A percentile compares a stretch with the other conserved stretches of the same genome.
Conservation (phyloP, 306 rosid genomes). For the Cicer pinnatifidum region DNA sequence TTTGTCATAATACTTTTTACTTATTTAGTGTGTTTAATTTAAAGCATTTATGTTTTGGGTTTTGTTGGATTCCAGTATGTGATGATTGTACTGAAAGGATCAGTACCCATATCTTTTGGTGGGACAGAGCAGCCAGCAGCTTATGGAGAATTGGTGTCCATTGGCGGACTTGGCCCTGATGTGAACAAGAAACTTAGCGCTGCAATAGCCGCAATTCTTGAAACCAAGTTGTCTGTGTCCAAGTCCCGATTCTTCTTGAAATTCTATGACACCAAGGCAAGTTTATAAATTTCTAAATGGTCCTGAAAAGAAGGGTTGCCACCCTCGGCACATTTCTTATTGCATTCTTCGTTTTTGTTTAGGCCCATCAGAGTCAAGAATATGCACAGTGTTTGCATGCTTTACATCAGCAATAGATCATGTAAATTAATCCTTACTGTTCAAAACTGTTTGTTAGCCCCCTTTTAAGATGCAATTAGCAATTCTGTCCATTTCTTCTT, state of each 20-base stretch:
- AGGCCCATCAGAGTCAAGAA: conserved; percentile 81
- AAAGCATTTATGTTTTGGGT: neutral
- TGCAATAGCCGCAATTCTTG: conserved; percentile 74
- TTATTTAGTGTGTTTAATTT: conserved; percentile 2
- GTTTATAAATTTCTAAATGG: conserved; percentile 44
- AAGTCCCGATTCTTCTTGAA: conserved; percentile 81
- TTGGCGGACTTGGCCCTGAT: conserved; percentile 84
- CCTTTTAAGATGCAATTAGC: conserved; percentile 28
- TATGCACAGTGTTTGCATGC: conserved; percentile 87
- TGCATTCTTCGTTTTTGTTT: conserved; percentile 75
- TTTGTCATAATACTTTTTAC: neutral
- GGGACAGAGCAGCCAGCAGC: conserved; percentile 94
- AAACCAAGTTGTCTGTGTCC: conserved; percentile 87
- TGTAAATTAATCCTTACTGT: conserved; percentile 62
- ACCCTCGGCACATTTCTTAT: conserved; percentile 52
- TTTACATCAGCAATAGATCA: conserved; percentile 89
- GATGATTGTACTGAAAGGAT: conserved; percentile 94
- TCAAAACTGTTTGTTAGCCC: conserved; percentile 46
- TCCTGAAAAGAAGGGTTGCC: conserved; percentile 43
- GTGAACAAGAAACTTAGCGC: conserved; percentile 90
- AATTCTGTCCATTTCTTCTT: conserved; percentile 3
- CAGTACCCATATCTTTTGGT: conserved; percentile 87
- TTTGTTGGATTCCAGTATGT: conserved; percentile 68
- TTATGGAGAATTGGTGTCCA: conserved; percentile 91
- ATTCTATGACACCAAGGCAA: conserved; percentile 88